A percentile compares a stretch with the other conserved stretches of the same genome.
These are phyloP conservation scores for Aquilaria sinensis DNA, from an alignment of 345 rosid genomes.

Conservation along the genomic window DNA sequence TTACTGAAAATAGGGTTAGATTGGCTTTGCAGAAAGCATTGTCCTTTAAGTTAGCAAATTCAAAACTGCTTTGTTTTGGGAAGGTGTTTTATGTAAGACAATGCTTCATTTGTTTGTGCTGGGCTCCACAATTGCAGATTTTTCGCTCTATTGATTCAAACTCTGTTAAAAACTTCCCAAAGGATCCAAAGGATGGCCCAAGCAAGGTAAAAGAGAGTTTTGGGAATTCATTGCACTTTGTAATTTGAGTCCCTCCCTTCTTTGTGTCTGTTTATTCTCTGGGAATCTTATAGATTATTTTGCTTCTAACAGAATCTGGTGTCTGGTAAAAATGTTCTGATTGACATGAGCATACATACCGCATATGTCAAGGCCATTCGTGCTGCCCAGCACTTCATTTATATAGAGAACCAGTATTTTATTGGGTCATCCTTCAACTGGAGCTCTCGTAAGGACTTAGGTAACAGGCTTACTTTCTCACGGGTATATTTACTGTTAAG, in stretches of 20 bases:
- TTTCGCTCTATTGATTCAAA: slow-evolving; percentile 94
- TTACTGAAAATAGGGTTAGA: not conserved
- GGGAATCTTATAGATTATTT: slow-evolving; percentile 18
- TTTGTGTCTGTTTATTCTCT: slow-evolving; percentile 1
- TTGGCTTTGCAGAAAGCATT: no score
- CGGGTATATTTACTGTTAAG: not conserved
- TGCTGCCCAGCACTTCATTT: slow-evolving; percentile 92
- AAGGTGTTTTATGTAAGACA: not conserved
- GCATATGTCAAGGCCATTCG: slow-evolving; percentile 97
- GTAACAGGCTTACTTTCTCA: slow-evolving; percentile 28
- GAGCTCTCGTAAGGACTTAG: slow-evolving; percentile 69
- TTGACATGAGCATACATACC: slow-evolving; percentile 99
- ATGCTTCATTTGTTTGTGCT: slow-evolving; percentile 4
- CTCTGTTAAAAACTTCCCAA: slow-evolving; percentile 86
- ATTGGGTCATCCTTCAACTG: slow-evolving; percentile 91
- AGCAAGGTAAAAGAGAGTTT: slow-evolving; percentile 43
- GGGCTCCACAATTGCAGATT: slow-evolving; percentile 39
- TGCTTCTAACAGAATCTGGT: slow-evolving; percentile 61
- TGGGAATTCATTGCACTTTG: not conserved
- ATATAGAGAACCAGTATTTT: slow-evolving; percentile 95
- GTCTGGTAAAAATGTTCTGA: slow-evolving; percentile 88
- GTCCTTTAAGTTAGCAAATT: no score
- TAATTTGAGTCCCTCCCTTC: not conserved
- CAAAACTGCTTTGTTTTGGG: no score
- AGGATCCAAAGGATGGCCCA: slow-evolving; percentile 79